phyloP scores from a whole-genome alignment of 495 filamentous ascomycete genomes.

The Aspergillus ostianus region DNA sequence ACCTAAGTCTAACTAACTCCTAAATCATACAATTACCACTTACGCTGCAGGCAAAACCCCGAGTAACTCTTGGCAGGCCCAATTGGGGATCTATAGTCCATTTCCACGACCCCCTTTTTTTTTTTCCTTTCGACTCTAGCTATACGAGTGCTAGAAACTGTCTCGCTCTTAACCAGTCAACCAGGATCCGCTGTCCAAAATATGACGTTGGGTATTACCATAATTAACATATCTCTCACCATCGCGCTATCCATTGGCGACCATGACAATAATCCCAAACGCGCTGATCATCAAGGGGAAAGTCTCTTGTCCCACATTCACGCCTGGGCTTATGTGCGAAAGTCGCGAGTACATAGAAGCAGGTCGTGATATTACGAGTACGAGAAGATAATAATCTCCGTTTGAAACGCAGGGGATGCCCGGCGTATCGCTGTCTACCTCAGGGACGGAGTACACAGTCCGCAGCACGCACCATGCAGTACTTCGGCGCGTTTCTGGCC shows the following conservation, averaged over 20 bases:
- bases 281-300: background rate
- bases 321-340: background rate
- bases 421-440: background rate
- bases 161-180: background rate
- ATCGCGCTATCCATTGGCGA: background rate
- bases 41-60: background rate
- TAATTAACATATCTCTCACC: too few relatives aligned
- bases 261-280: background rate
- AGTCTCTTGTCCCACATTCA: background rate
- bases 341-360: background rate
- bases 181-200: background rate
- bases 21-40: background rate
- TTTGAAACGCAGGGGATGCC: conserved; percentile 15
- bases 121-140: background rate
- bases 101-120: background rate
- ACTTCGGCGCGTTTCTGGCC: background rate
- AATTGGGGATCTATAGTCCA: background rate
- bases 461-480: background rate
- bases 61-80: background rate
- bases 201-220: conserved; percentile 1
- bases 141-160: background rate
- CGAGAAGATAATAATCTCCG: conserved; percentile 7
- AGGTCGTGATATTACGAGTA: background rate
- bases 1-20: background rate
- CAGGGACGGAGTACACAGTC: background rate